These are phyloP conservation scores for Geosmithia flava DNA, from an alignment of 2,329 filamentous ascomycete species.

Conservation along the genomic window DNA sequence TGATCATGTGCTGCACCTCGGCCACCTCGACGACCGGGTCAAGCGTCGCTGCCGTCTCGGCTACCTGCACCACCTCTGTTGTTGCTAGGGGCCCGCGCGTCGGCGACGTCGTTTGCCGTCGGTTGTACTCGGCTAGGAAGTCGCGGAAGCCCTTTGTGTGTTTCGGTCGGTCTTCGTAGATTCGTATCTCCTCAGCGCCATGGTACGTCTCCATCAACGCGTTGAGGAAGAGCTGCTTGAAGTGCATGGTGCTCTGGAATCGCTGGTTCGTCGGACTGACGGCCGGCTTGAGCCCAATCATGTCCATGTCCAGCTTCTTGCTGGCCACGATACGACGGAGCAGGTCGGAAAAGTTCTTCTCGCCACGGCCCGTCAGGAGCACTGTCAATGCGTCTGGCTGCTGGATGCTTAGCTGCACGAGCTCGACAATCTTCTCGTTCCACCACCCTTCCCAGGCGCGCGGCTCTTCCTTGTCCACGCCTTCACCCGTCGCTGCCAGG, in stretches of 20 bases:
- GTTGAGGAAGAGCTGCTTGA: constrained; percentile 79
- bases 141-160: constrained; percentile 74
- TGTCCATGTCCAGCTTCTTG: constrained; percentile 74
- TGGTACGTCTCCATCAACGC: constrained; percentile 78
- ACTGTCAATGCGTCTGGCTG: constrained; percentile 79
- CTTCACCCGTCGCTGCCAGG: constrained; percentile 74
- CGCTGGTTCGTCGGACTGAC: constrained; percentile 68
- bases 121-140: constrained; percentile 73
- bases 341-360: constrained; percentile 63
- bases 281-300: constrained; percentile 76
- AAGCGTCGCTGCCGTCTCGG: constrained; percentile 60
- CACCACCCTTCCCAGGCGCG: constrained; percentile 88
- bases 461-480: constrained; percentile 67
- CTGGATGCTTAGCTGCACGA: constrained; percentile 69
- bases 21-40: constrained; percentile 70
- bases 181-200: constrained; percentile 67
- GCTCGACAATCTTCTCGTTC: constrained; percentile 80
- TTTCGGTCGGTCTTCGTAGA: constrained; percentile 55
- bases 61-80: constrained; percentile 77
- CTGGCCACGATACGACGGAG: constrained; percentile 70
- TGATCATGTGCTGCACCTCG: constrained; percentile 81
- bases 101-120: constrained; percentile 29
- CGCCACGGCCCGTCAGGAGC: constrained; percentile 75
- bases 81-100: constrained; percentile 49
- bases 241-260: constrained; percentile 75